Evolutionary conservation across 495 filamentous ascomycete genomes (phyloP), one percentile per base, ranked within the genome.

Genomic region (Hypoxylon lienhwacheense): DNA sequence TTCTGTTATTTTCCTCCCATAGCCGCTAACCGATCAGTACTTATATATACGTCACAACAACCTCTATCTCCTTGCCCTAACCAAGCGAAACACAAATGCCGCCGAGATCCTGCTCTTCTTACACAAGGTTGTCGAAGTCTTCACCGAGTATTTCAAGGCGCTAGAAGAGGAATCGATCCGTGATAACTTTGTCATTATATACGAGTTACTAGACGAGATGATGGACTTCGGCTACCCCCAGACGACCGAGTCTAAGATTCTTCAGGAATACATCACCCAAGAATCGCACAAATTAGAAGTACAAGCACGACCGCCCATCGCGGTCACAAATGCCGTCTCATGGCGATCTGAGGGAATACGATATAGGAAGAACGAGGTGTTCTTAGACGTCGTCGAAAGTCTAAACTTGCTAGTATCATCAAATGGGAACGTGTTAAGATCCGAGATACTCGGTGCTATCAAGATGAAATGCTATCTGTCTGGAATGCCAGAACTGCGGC

Each of bases 201-300:
- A 99, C 77, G 95, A 99, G 73, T 74, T 99, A 45, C 82, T 99
- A 57, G 95, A 99, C 69, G 95, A 99, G 76, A 99, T 99, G 95
- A 99, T 99, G 95, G 95, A 99, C 71, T 99, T 97, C 75, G 95
- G 95, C 40, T 96, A 99, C 71, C 95, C 95, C 12, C 95, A 99
- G 72, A 99, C 95, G 15, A 99, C 95, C 44, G 95, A 99, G 73
- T 90, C 82, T 73, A 99, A 99, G 81, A 99, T 99, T 68, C 77
- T 99, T 53, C 95, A 97, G 76, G 95, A 99, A 78, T 97, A 97
- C 76, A 99, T 99, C 72, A 99, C 95, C 22, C 95, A 99, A 77
- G 95, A 99, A 76, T 95, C 90, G 47, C 95, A 97, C 76, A 99
- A 97, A 72, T 83, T 99, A 16, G 93, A 98, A 65, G 84, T 97